Percentiles rank a stretch among this genome's conserved stretches.
These are phyloP conservation scores for Exophiala viscosa DNA, from an alignment of 2,329 filamentous ascomycete species.

Conservation along the genomic window DNA sequence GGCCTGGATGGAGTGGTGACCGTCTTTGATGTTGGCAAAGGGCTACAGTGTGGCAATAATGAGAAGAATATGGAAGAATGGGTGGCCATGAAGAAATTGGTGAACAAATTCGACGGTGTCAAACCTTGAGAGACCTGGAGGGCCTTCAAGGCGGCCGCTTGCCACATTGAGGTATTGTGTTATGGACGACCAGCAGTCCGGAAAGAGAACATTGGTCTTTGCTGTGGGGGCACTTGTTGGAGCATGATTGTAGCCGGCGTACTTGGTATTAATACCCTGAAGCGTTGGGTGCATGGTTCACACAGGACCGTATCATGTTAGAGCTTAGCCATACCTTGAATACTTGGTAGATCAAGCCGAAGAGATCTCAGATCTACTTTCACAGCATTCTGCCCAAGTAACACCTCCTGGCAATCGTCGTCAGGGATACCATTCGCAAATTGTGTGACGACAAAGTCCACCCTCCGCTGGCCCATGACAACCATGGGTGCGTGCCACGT, in stretches of 20 bases:
- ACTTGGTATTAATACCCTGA: no score
- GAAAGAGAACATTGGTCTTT: no score
- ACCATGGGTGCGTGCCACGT: constrained; percentile 99
- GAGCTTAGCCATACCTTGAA: constrained; percentile 5
- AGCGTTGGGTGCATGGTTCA: no score
- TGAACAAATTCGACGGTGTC: constrained; percentile 65
- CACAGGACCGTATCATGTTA: background rate
- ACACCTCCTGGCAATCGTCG: constrained; percentile 73
- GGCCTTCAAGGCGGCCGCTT: background rate
- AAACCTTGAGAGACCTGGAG: background rate
- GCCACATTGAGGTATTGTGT: no score
- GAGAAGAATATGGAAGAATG: constrained; percentile 82
- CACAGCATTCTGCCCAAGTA: constrained; percentile 14
- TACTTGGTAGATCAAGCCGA: background rate
- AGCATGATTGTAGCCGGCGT: no score
- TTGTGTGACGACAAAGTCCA: constrained; percentile 88
- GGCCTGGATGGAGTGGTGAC: constrained; percentile 88
- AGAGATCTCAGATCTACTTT: constrained; percentile 6
- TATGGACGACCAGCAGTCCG: no score
- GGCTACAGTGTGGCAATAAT: constrained; percentile 75
- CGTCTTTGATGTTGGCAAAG: constrained; percentile 81
- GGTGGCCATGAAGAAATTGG: constrained; percentile 85
- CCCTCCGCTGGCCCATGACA: constrained; percentile 64
- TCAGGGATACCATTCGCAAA: constrained; percentile 75
- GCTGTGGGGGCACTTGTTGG: no score